Conservation (phyloP, 164 flowering plant genomes). For the Malania oleifera region DNA sequence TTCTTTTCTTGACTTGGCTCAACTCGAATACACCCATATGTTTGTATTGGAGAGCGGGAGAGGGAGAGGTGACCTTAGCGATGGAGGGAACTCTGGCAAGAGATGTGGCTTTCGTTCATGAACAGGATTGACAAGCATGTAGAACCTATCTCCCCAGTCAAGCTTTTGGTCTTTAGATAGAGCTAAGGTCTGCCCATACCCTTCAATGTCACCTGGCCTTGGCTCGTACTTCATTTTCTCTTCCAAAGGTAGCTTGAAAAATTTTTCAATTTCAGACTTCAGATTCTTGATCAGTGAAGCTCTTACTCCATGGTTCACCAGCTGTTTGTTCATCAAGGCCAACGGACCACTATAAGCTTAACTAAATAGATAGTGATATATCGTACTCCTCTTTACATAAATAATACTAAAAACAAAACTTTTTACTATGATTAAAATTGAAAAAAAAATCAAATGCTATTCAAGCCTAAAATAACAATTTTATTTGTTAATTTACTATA, state of each 20-base stretch:
- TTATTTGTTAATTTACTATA: too few species aligned
- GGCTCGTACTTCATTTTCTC: conserved; percentile 28
- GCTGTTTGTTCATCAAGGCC: conserved; percentile 6
- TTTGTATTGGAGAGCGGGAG: conserved; percentile 3
- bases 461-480: too few species aligned
- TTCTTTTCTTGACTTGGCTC: too few species aligned
- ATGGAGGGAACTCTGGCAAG: conserved; percentile 23
- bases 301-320: conserved; percentile 41
- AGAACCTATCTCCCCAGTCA: conserved; percentile 30
- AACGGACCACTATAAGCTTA: too few species aligned
- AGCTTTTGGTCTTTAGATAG: conserved; percentile 17
- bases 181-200: conserved; percentile 28
- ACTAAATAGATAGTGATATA: too few species aligned
- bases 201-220: conserved; percentile 30
- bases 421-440: neutral
- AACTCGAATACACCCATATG: too few species aligned
- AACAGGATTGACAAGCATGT: conserved; percentile 14
- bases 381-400: too few species aligned
- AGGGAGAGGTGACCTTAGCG: conserved; percentile 21
- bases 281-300: conserved; percentile 23
- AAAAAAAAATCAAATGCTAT: too few species aligned
- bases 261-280: conserved; percentile 27
- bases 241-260: conserved; percentile 34
- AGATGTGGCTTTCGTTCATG: conserved; percentile 22
- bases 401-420: neutral